Evolutionary conservation across 805 yeast species (phyloP).

Genomic region (Torulaspora maleeae): DNA sequence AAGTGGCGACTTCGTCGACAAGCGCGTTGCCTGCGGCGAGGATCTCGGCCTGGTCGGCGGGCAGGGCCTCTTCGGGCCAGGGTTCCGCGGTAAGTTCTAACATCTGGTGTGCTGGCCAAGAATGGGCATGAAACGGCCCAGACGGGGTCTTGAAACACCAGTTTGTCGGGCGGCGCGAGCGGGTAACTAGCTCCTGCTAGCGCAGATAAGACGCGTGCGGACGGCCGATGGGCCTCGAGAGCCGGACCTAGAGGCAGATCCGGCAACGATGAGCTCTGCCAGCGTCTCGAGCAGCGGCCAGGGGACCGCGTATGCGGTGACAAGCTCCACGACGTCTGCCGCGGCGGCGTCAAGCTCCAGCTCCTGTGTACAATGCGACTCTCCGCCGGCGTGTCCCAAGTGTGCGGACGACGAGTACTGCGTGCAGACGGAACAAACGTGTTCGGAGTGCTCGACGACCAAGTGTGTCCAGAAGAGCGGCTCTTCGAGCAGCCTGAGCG

Average conservation of each 20-base stretch:
- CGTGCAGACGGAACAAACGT: constrained; percentile 50
- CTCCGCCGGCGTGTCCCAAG: constrained; percentile 46
- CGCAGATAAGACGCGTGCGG: no score
- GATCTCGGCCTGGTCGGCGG: constrained; percentile 13
- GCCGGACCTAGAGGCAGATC: neutral
- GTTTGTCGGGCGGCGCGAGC: neutral
- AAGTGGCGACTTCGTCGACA: constrained; percentile 19
- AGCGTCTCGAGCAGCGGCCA: constrained; percentile 1
- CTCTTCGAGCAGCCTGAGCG: constrained; percentile 10
- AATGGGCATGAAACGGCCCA: neutral
- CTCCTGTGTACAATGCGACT: constrained; percentile 43
- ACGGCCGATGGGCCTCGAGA: neutral
- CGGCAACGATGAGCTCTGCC: constrained; percentile 5
- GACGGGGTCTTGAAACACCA: no score
- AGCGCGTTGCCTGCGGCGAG: constrained; percentile 25
- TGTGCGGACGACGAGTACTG: constrained; percentile 54
- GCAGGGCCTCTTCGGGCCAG: constrained; percentile 13
- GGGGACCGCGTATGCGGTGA: constrained; percentile 1
- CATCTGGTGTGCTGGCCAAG: neutral
- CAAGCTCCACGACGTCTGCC: constrained; percentile 3
- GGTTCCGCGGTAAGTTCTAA: constrained; percentile 9
- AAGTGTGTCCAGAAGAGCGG: constrained; percentile 41
- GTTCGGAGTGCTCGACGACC: constrained; percentile 52
- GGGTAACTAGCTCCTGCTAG: neutral
- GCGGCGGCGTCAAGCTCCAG: constrained; percentile 13